Evolutionary conservation across 208 protist species (phyloP).

Genomic region (Wallacemonas sp.): DNA sequence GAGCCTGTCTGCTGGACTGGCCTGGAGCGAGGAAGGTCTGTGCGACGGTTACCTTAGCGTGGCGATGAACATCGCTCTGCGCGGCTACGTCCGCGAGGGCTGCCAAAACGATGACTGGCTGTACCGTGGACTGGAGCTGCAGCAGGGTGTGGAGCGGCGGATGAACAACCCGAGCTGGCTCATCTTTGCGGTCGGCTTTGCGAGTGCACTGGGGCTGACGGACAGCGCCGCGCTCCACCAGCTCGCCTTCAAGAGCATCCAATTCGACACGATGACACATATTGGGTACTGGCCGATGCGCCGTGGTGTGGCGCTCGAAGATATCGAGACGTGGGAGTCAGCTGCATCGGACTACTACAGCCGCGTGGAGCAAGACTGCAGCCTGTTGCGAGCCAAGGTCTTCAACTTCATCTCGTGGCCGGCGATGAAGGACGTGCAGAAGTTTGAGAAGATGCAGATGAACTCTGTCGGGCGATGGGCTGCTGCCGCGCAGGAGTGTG

Average conservation of each 20-base stretch:
- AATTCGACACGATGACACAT: conserved; percentile 90
- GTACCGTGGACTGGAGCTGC: conserved; percentile 45
- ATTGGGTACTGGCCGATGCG: conserved; percentile 83
- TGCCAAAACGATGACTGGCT: conserved; percentile 39
- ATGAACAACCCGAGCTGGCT: conserved; percentile 85
- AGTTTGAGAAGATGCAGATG: conserved; percentile 59
- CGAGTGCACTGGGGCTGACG: conserved; percentile 59
- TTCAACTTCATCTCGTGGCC: conserved; percentile 83
- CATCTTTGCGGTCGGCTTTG: conserved; percentile 68
- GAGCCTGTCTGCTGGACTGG: conserved; percentile 54
- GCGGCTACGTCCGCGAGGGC: conserved; percentile 39
- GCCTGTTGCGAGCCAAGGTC: conserved; percentile 76
- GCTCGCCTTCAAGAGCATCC: conserved; percentile 82
- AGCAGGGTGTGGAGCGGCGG: conserved; percentile 55
- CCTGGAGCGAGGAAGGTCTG: conserved; percentile 83
- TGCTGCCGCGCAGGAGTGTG: conserved; percentile 44
- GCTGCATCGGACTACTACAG: conserved; percentile 56
- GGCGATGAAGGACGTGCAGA: conserved; percentile 75
- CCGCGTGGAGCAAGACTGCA: conserved; percentile 61
- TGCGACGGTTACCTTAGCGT: conserved; percentile 85
- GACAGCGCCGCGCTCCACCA: conserved; percentile 67
- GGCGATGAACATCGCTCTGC: conserved; percentile 67
- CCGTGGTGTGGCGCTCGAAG: conserved; percentile 49
- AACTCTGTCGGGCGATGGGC: conserved; percentile 61
- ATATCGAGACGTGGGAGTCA: conserved; percentile 56